Base-by-base conservation (phyloP, 495 filamentous ascomycete species). In the Penicillium salamii region DNA sequence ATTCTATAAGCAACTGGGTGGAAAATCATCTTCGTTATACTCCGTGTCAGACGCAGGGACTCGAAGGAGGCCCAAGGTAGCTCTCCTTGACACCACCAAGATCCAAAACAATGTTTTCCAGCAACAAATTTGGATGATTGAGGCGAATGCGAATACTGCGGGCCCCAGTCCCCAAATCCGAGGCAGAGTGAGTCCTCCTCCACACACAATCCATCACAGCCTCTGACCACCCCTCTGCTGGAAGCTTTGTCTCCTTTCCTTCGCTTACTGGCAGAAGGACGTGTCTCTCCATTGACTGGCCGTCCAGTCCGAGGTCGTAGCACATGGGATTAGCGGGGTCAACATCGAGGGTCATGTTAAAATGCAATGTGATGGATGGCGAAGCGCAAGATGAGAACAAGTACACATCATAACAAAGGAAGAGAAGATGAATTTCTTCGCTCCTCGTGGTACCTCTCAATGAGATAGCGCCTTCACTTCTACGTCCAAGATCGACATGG, bases 71-170 rank as follows among this genome's bases (percentile, higher is more conserved):
- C 1, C 86, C 86, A 33, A 88, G 61, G 62, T 87, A 89, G 42
- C 78, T 83, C 21, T 68, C 61, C 42, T 79, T 69, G 6, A 87
- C 79, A n/a, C 85, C 86, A 1, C 86, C 86, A 39, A 89, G 52
- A 64, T 90, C 73, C 3, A 89, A 41, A 6, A 87, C 70, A 24
- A 88, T 69, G 68, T 86, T 88, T 69, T 88, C 81, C 37, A 90
- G 70, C n/a, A 87, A 69, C 2, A 88, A 67, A 17, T 80, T 81
- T 32, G 83, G 76, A 69, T 86, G 55, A 12, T 49, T 49, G 19
- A 77, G 71, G 78, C 82, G 84, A 17, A 89, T 15, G 2, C 43
- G 14, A 15, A 58, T 47, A 7, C 4, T 40, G 17, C 54, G 55
- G 26, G 15, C 32, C 1, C 55, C 55, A 1, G 18, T 13, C 1